Percentiles rank a stretch among this genome's conserved stretches.
Evolutionary conservation across 2,329 filamentous ascomycete genomes (phyloP).

Genomic region (Knoxdaviesia proteae): DNA sequence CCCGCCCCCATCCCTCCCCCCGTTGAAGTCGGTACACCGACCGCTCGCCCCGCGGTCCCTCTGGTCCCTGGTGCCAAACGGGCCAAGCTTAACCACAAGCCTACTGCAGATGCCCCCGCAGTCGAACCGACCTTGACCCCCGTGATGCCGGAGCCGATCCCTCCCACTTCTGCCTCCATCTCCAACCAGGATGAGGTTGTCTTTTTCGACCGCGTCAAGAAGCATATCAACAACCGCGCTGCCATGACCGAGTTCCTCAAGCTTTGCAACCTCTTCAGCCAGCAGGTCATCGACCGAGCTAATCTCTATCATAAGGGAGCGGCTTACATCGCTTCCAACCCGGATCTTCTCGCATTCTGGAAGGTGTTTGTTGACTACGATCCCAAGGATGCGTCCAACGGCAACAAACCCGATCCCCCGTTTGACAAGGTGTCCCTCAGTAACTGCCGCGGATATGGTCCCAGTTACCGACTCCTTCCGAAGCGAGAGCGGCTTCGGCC

Average conservation of each 20-base stretch:
- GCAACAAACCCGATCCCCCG: slow-evolving; percentile 57
- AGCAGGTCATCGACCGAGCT: slow-evolving; percentile 75
- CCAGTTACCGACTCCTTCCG: slow-evolving; percentile 82
- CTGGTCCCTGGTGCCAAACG: slow-evolving; percentile 26
- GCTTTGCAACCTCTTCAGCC: slow-evolving; percentile 84
- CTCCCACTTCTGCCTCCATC: slow-evolving; percentile 51
- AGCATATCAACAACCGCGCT: slow-evolving; percentile 80
- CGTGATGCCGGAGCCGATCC: slow-evolving; percentile 67
- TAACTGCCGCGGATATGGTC: slow-evolving; percentile 87
- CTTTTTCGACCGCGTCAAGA: slow-evolving; percentile 94
- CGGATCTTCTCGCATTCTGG: slow-evolving; percentile 77
- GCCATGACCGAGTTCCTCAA: slow-evolving; percentile 93
- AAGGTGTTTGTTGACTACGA: slow-evolving; percentile 66
- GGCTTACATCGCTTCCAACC: slow-evolving; percentile 70
- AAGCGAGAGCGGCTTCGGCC: slow-evolving; percentile 78
- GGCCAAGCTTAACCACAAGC: slow-evolving; percentile 52
- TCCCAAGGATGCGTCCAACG: slow-evolving; percentile 54
- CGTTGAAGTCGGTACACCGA: too few species aligned
- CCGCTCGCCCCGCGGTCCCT: slow-evolving; percentile 1
- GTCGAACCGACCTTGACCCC: slow-evolving; percentile 80
- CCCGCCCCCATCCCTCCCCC: slow-evolving; percentile 14
- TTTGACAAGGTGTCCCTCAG: slow-evolving; percentile 74
- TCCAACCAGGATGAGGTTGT: slow-evolving; percentile 68
- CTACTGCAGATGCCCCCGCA: slow-evolving; percentile 35
- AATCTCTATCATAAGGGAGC: slow-evolving; percentile 66